A percentile compares a stretch with the other conserved stretches of the same genome.
phyloP scores from a whole-genome alignment of 805 yeast species.

The Myxozyma neotropica region DNA sequence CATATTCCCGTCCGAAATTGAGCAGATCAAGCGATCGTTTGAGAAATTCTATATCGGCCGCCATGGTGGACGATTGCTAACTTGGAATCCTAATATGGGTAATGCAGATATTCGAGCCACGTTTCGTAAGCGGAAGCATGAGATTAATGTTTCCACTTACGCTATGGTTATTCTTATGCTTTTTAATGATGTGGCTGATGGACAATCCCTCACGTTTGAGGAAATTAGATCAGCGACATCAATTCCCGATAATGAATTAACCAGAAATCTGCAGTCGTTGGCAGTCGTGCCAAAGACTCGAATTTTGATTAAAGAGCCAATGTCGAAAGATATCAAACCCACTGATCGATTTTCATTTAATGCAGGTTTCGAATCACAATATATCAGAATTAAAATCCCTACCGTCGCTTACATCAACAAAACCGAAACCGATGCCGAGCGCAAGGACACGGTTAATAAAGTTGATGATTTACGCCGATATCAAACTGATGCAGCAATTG shows the following conservation, averaged over 20 bases:
- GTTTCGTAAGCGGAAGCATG: conserved; percentile 70
- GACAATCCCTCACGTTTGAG: conserved; percentile 54
- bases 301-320: conserved; percentile 71
- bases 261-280: conserved; percentile 77
- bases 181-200: conserved; percentile 57
- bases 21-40: conserved; percentile 49
- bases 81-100: conserved; percentile 76
- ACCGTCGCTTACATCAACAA: conserved; percentile 53
- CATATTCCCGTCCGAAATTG: conserved; percentile 50
- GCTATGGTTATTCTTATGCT: conserved; percentile 78
- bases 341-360: conserved; percentile 70
- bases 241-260: conserved; percentile 72
- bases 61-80: conserved; percentile 60
- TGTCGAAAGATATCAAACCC: conserved; percentile 67
- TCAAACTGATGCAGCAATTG: conserved; percentile 82
- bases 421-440: conserved; percentile 57
- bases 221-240: conserved; percentile 67
- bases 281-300: conserved; percentile 82
- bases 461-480: conserved; percentile 65
- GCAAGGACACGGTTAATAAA: conserved; percentile 52
- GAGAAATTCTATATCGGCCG: conserved; percentile 54
- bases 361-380: conserved; percentile 65
- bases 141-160: conserved; percentile 75
- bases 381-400: conserved; percentile 70
- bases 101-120: conserved; percentile 75